Evolutionary conservation across 2,329 filamentous ascomycete species (phyloP), one percentile per base, ranked within the genome.

Genomic region (Hymenoscyphus linearis): DNA sequence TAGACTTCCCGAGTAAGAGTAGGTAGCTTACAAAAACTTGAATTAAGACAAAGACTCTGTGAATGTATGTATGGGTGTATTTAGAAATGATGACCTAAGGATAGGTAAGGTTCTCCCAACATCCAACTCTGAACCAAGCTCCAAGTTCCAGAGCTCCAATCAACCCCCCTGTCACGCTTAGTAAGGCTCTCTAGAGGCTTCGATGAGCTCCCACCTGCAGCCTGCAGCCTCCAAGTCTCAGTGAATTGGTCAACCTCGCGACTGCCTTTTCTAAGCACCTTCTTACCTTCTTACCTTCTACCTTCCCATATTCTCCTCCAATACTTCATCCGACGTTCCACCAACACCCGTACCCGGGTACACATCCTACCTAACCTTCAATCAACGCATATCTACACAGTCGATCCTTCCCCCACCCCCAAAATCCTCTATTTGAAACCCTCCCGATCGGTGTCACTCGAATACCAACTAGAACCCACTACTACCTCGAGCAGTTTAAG

Each of bases 401-500:
- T 31, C 10, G 31, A 31, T 31, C 31, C 31, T 31, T 9, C 10
- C 31, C n/a, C n/a, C n/a, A n/a, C n/a, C n/a, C n/a, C n/a, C n/a
- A n/a, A 31, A 31, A 31, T 31, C 10, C 10, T 9, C 31, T 31
- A 5, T 31, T 9, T 1, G 10, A 31, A 5, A 31, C 31, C 31
- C 31, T 52, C 27, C n/a, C n/a, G n/a, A n/a, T n/a, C n/a, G n/a
- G n/a, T n/a, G n/a, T n/a, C n/a, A n/a, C n/a, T n/a, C n/a, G 40
- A 40, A 18, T 16, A 16, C 14, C 44, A 53, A 18, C 4, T 25
- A n/a, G 34, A 50, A 25, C 59, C 58, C 18, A 58, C 36, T 52
- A 44, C 55, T 58, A 54, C 18, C 57, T 58, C 52, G 58, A 57
- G 56, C 55, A 54, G 52, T 55, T 63, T 58, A 62, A 60, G 57